Evolutionary conservation across 129 eudicot species (phyloP), one percentile per base, ranked within the genome.

Genomic region (Artemisia tridentata): DNA sequence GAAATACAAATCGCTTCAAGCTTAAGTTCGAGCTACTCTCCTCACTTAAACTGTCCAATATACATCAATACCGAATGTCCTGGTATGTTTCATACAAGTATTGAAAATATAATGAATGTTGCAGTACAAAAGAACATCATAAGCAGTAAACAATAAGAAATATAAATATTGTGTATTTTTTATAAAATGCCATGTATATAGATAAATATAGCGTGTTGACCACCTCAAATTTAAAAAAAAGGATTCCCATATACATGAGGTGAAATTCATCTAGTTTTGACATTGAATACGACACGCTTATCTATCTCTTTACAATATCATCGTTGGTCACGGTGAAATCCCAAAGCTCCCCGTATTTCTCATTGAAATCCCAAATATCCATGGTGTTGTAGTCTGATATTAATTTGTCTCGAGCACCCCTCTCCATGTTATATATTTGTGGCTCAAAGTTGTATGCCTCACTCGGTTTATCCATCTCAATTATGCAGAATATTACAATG

Each of bases 301-400:
- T 29, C 34, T 77, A 86, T 81, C 98, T 86, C 71, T 79, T 88
- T 81, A 75, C 70, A 11, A 92, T 88, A 59, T 88, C 91, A 17
- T 88, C 89, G 8, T 82, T 83, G 51, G 77, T 86, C 14, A 88
- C 80, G 0, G 98, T 92, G 81, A 92, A 92, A 85, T 92, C 98
- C 96, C 98, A 92, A 13, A 92, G 82, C n/a, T 92, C 98, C 9
- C 98, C 98, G 10, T 92, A 92, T 71, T 88, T 92, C 82, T 92
- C 96, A 51, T 92, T 92, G 70, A 92, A 92, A 7, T 38, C 98
- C 98, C 98, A 92, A 2, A 88, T 88, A 80, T 83, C 91, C 96
- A 92, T 92, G 63, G 98, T 84, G 87, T 92, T 92, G 80, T 92
- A 92, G 59, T 92, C 98, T 2, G 91, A 59, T 67, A 92, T 92